Base-by-base conservation (phyloP, 129 eudicot species). In the Lactuca sativa region DNA sequence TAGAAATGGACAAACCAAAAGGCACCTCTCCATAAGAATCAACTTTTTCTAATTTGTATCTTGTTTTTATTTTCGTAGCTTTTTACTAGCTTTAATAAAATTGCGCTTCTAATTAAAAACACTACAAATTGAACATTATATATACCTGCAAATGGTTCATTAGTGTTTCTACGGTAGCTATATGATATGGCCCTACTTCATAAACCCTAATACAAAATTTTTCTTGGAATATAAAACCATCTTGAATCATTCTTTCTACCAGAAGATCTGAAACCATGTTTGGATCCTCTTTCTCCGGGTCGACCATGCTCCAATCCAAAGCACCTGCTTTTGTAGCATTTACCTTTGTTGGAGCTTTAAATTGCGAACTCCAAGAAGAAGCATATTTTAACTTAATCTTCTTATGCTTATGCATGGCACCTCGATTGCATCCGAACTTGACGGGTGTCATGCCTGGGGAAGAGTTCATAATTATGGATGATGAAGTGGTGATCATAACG, bases 181-280 rank as follows among this genome's bases (percentile, higher is more conserved):
- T 88, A 64, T 81, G 79, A 74, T 88, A 91, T 40, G 96, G 93
- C 59, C 96, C 96, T 53, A 91, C 81, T 78, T 91, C 96, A 88
- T 91, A 91, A 1, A 96, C 86, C 69, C 96, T 80, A 56, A 91
- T 86, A 70, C 80, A 78, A 72, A 88, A 73, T 57, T 88, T 91
- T 66, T 91, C 95, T 40, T 91, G 86, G 58, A 83, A 91, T 16
- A 88, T 84, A 85, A 81, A 66, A 75, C 30, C 30, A 25, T 25
- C 30, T 25, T 25, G 30, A 25, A 25, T 25, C 30, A 25, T 25
- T 25, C 30, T 77, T 34, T 95, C 96, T 36, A 86, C 21, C 65
- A 83, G 96, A 84, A 88, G 85, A 65, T 83, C 88, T 38, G 71
- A 43, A 74, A 82, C 87, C 76, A 68, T 59, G 33, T 76, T 83